phyloP scores from a whole-genome alignment of 176 grass and related monocot species.

The Avena insularis region DNA sequence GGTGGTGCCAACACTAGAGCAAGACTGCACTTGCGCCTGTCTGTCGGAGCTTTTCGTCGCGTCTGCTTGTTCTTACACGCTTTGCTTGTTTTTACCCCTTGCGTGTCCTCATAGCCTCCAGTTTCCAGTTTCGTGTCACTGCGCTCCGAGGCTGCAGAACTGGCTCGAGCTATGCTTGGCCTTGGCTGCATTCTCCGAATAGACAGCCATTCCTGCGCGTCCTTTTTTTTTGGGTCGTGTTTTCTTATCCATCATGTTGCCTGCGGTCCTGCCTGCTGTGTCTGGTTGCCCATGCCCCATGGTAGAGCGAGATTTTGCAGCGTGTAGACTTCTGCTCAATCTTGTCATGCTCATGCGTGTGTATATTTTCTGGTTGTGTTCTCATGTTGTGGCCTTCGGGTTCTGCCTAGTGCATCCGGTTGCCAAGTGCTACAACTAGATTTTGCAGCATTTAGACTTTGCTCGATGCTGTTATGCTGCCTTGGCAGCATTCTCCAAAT shows the following conservation, averaged over 20 bases:
- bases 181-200: not conserved
- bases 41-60: not conserved
- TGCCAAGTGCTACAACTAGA: not conserved
- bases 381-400: too few species aligned
- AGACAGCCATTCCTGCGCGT: not conserved
- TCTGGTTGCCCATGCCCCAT: not conserved
- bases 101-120: not conserved
- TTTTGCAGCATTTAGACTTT: not conserved
- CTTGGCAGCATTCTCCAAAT: not conserved
- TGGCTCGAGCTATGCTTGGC: not conserved
- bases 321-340: not conserved
- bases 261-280: not conserved
- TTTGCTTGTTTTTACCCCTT: not conserved
- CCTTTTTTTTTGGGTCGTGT: not conserved
- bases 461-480: not conserved
- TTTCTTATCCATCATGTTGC: not conserved
- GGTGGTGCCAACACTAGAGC: not conserved
- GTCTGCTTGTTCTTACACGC: slow-evolving; percentile 31
- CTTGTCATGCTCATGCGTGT: not conserved
- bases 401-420: not conserved
- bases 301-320: not conserved
- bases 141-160: not conserved
- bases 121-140: slow-evolving; percentile 14
- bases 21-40: slow-evolving; percentile 12
- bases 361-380: not conserved